Conservation (phyloP, 352 stramenopile genomes). For the Phytophthora sojae region DNA sequence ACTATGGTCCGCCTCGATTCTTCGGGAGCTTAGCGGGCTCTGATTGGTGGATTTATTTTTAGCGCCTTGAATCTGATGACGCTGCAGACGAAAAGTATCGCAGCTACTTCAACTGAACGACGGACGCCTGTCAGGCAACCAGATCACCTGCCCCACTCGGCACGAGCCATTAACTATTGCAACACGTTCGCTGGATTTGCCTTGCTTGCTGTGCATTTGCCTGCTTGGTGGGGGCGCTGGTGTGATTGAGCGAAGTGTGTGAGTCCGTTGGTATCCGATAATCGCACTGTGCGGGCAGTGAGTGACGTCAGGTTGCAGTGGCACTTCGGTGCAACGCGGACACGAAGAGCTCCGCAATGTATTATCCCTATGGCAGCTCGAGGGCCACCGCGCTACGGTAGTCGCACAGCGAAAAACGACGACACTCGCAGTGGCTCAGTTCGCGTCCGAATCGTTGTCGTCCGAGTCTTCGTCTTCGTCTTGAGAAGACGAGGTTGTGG, state of each 20-base stretch:
- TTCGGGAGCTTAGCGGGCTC: not conserved
- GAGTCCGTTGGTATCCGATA: not conserved
- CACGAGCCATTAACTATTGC: too few relatives aligned
- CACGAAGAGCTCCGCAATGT: not conserved
- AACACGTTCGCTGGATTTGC: too few relatives aligned
- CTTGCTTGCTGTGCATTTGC: too few relatives aligned
- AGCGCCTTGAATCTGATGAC: not conserved
- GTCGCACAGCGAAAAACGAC: constrained; percentile 11
- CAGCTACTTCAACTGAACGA: constrained; percentile 6
- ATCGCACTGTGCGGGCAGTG: not conserved
- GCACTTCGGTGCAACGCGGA: not conserved
- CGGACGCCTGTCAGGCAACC: not conserved
- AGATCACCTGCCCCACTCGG: not conserved
- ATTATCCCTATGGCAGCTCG: not conserved
- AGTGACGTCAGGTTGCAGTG: not conserved
- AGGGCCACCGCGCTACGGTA: not conserved
- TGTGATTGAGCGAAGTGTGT: too few relatives aligned
- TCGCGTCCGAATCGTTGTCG: constrained; percentile 2
- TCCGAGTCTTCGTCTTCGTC: constrained; percentile 29
- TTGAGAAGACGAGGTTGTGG: constrained; percentile 26
- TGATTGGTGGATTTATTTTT: constrained; percentile 3
- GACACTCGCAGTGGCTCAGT: constrained; percentile 3
- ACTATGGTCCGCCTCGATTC: not conserved
- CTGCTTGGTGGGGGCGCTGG: too few relatives aligned
- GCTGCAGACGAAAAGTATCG: constrained; percentile 1